phyloP scores from a whole-genome alignment of 257 asterid species.

The Przewalskia tangutica region DNA sequence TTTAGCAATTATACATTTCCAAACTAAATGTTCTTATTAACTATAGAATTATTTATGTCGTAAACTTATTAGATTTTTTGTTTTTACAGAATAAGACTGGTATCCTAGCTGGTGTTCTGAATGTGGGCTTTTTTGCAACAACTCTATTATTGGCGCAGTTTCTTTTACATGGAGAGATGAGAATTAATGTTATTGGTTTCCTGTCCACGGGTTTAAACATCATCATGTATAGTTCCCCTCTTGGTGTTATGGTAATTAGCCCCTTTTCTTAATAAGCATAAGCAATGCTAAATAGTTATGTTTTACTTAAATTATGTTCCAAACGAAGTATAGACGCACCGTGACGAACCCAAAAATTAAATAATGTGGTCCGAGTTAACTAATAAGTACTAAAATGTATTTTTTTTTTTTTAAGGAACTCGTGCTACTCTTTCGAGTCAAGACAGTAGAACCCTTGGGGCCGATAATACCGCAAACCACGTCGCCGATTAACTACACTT shows the following conservation, averaged over 20 bases:
- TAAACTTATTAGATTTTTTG: neutral
- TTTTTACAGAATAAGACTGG: constrained; percentile 36
- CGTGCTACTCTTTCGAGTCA: too few relatives aligned
- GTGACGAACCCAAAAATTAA: neutral
- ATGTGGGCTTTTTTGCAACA: constrained; percentile 37
- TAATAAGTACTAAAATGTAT: too few relatives aligned
- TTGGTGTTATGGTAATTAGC: constrained; percentile 53
- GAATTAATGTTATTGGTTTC: constrained; percentile 46
- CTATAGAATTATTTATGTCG: neutral
- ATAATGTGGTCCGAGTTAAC: too few relatives aligned
- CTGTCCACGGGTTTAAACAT: constrained; percentile 56
- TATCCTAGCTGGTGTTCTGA: constrained; percentile 25
- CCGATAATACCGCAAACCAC: too few relatives aligned
- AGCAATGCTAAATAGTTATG: neutral
- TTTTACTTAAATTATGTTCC: neutral
- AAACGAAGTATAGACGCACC: neutral
- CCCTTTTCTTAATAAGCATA: neutral
- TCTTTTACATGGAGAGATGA: constrained; percentile 23
- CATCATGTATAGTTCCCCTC: constrained; percentile 83
- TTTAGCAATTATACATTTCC: neutral
- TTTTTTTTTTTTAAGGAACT: too few relatives aligned
- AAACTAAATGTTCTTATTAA: neutral
- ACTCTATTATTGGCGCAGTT: constrained; percentile 26
- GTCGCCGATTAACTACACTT: too few relatives aligned
- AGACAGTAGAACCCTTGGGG: too few relatives aligned